These are phyloP conservation scores for Oryza glaberrima DNA, from an alignment of 176 grass and related monocot genomes.

Conservation along the genomic window DNA sequence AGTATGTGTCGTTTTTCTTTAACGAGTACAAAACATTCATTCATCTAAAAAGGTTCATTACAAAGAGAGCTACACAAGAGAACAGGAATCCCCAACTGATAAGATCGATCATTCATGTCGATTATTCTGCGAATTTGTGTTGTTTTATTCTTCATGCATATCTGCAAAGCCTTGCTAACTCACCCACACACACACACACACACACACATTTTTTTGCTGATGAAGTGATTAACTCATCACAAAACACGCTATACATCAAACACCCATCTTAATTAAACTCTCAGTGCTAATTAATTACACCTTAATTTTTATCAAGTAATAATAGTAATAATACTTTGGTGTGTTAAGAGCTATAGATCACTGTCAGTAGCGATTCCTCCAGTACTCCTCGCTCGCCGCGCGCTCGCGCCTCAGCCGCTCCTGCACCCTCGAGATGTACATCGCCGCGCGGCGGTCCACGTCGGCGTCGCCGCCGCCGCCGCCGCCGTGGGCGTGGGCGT, in stretches of 20 bases:
- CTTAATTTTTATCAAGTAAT: background rate
- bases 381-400: conserved; percentile 31
- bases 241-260: background rate
- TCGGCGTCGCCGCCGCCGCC: conserved; percentile 20
- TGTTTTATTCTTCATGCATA: background rate
- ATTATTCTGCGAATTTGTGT: background rate
- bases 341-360: background rate
- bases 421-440: conserved; percentile 66
- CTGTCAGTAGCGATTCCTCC: conserved; percentile 32
- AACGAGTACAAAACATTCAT: too few relatives aligned
- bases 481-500: too few relatives aligned
- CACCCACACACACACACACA: too few relatives aligned
- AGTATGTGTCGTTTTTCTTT: too few relatives aligned
- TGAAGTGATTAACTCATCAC: background rate
- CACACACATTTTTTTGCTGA: background rate
- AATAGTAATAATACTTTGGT: background rate
- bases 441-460: conserved; percentile 46
- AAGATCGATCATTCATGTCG: too few relatives aligned
- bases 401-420: conserved; percentile 59
- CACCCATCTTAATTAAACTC: background rate
- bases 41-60: too few relatives aligned
- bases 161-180: background rate
- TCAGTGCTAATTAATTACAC: background rate
- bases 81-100: too few relatives aligned
- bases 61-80: too few relatives aligned